phyloP scores from a whole-genome alignment of 768 basidiomycete species.

The Kwoniella heveanensis region DNA sequence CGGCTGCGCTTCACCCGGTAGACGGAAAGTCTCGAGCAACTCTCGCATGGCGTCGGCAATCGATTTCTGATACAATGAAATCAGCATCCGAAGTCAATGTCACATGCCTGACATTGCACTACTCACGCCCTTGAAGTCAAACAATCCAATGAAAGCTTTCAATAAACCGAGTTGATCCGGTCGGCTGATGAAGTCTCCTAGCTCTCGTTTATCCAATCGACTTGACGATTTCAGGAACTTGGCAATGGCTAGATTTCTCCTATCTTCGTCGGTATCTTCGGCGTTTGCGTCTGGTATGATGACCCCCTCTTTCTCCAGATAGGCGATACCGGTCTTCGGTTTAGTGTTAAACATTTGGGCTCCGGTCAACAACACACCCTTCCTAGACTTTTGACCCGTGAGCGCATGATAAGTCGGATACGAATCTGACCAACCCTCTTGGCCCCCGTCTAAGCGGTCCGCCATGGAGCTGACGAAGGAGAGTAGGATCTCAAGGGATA shows the following conservation, averaged over 20 bases:
- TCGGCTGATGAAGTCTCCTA: conserved; percentile 90
- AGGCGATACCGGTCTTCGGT: conserved; percentile 85
- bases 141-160: conserved; percentile 80
- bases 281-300: conserved; percentile 58
- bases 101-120: too few relatives aligned
- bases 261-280: conserved; percentile 39
- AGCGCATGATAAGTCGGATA: conserved; percentile 65
- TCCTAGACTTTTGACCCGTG: conserved; percentile 73
- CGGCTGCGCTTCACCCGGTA: conserved; percentile 94
- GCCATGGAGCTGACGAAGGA: conserved; percentile 88
- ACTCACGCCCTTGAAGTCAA: conserved; percentile 84
- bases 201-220: conserved; percentile 83
- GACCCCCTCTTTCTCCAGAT: conserved; percentile 88
- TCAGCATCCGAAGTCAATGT: too few relatives aligned
- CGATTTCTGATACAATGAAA: too few relatives aligned
- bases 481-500: conserved; percentile 84
- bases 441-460: conserved; percentile 62
- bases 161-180: conserved; percentile 83
- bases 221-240: conserved; percentile 80
- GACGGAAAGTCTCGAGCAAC: conserved; percentile 84
- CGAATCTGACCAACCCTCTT: conserved; percentile 65
- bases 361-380: conserved; percentile 80
- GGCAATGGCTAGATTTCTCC: conserved; percentile 62
- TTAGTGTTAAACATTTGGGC: conserved; percentile 87
- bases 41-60: conserved; percentile 96